Percentiles rank a stretch among this genome's conserved stretches.
Conservation (phyloP, 257 asterid species). For the Plantago major region DNA sequence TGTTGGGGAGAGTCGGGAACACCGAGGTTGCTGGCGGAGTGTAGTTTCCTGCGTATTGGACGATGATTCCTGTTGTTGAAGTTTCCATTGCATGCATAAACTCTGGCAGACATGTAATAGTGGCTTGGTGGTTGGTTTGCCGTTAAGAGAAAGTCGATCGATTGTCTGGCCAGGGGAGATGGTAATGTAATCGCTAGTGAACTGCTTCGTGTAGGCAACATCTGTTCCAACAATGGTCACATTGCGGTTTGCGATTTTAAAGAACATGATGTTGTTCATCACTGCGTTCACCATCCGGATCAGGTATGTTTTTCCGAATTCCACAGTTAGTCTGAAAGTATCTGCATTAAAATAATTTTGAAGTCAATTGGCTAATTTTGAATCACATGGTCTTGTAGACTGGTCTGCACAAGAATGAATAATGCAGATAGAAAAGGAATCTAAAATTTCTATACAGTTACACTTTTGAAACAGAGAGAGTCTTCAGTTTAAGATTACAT, state of each 20-base stretch:
- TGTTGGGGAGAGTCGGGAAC: no score
- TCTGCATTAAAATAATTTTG: neutral
- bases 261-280: constrained; percentile 14
- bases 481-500: neutral
- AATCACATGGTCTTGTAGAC: no score
- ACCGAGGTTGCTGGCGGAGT: neutral
- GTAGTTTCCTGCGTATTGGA: neutral
- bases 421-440: no score
- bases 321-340: constrained; percentile 1
- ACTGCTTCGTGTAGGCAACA: constrained; percentile 12
- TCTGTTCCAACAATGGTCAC: constrained; percentile 13
- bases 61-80: neutral
- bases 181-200: neutral
- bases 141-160: constrained; percentile 5
- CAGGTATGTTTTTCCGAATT: constrained; percentile 16
- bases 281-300: constrained; percentile 15
- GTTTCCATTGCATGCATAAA: neutral
- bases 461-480: no score
- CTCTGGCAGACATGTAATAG: neutral
- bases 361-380: no score
- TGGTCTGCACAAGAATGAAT: no score
- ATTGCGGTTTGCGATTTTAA: constrained; percentile 7
- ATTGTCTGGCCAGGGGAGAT: constrained; percentile 4
- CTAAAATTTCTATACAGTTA: no score
- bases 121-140: neutral